Evolutionary conservation across 805 yeast species (phyloP), one percentile per base, ranked within the genome.

Genomic region (Yarrowia sp.): DNA sequence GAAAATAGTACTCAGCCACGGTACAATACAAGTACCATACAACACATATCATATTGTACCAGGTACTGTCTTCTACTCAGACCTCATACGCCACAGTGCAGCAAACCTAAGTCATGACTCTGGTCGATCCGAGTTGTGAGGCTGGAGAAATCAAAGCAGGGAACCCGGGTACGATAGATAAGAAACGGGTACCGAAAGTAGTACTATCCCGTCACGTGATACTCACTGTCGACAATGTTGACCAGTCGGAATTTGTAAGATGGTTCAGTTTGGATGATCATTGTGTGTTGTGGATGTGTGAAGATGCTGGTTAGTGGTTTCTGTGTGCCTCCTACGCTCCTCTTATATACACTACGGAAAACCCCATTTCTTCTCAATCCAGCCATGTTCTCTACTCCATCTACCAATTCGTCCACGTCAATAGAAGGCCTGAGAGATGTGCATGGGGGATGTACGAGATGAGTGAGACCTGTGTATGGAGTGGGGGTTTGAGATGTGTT

Each of bases 61-160:
- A 3, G 28, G 28, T 22, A 22, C 5, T 22, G 28, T 22, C 28
- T 22, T 28, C 18, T 28, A 28, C 50, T 44, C 50, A 15, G 28
- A 13, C 22, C 28, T 22, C 18, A n/a, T 31, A 45, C 50, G 50
- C 50, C 35, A 28, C 42, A 48, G 31, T 50, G 42, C 41, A 50
- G 32, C 17, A 36, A 50, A 36, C 41, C 31, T 33, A 35, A 35
- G 58, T 18, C 33, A 53, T 53, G 43, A 53, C 60, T 53, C 53
- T 47, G 53, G 53, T 15, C 53, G 53, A 47, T 47, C 53, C 53
- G 53, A 15, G 53, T 47, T 41, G 44, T 41, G 43, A 41, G 44
- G 22, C 44, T 41, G 22, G 13, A 41, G 44, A 41, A 11, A n/a
- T 4, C 5, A 18, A 10, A 22, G 38, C 38, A 22, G 28, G 28